Evolutionary conservation across 495 filamentous ascomycete species (phyloP), one percentile per base, ranked within the genome.

Genomic region (Lasiosphaeria miniovina): DNA sequence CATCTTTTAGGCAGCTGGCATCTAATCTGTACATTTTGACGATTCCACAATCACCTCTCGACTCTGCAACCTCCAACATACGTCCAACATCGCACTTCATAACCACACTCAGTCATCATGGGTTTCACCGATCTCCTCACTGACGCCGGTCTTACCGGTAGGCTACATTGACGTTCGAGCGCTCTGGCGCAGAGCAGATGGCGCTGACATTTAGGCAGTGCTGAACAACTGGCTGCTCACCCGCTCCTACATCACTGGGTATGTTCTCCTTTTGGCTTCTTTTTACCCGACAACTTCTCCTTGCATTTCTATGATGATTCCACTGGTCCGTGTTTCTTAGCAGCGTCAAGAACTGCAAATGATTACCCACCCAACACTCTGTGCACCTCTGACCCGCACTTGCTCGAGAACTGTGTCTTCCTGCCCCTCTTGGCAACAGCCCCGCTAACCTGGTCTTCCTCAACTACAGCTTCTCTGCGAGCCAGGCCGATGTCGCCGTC

Each of bases 301-400:
- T 38, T 46, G 6, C 34, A 45, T 40, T 58, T 53, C 14, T 63
- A 84, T 94, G 91, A 96, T 95, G 91, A 94, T 82, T 84, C 68
- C 84, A 72, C 91, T 95, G 90, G 93, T 96, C 93, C 92, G 92
- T 96, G 92, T 96, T 96, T 83, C 91, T 86, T 90, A 96, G 89
- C 88, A 88, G 92, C 87, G 82, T 91, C 91, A 96, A 96, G 91
- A 95, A 89, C 88, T 89, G 88, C 80, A 82, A 72, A 85, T 86
- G 93, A 93, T 83, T 91, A 93, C 82, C 85, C 79, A 74, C 68
- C 77, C 82, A 80, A 74, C 75, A 24, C 80, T 75, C 75, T 80
- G 84, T 88, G 90, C 89, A 89, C 74, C 83, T 90, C 91, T 96
- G 91, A 96, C 81, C 69, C 68, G 61, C 55, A 65, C 55, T 51